Base-by-base conservation (phyloP, 345 rosid species). In the Gossypium sturtianum region DNA sequence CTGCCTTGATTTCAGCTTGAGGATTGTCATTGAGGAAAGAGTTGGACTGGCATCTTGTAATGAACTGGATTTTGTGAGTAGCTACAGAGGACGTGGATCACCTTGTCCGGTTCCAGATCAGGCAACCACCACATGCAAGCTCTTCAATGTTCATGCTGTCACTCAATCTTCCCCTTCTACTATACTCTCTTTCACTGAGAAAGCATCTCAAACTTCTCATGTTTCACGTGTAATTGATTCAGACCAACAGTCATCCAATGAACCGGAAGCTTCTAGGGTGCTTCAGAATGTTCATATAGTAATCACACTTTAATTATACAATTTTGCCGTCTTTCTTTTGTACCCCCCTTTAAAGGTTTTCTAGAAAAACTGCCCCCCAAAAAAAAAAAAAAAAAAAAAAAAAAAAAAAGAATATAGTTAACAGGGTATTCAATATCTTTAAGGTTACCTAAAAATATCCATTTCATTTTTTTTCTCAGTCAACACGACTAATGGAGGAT, bases 401-500 rank as follows among this genome's bases (percentile, higher is more conserved):
- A 41, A 41, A n/a, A 65, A 5, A 64, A 20, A 43, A 3, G 4
- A 4, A 19, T 4, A 1, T 10, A 17, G 19, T 15, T 64, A 0
- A 7, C 49, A 20, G n/a, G 7, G 17, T 38, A 17, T 17, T 12
- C 22, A 34, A 12, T 63, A 63, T 3, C 11, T 38, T 38, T 38
- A 63, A 38, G 48, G 13, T 8, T 38, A 8, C 67, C 23, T 63
- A 63, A 38, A 9, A n/a, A 1, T 17, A 34, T 63, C 29, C 6
- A 57, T 68, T 25, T 9, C 12, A 15, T 29, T 49, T 65, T 47
- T 43, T 67, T 67, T 47, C 71, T 52, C 79, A 90, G 93, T 90
- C 97, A 16, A 89, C 81, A 16, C 86, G 72, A 73, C 83, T 93
- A 83, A 79, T 89, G 88, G 97, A 91, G 81, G 89, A 90, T 84